Evolutionary conservation across 176 grass and related monocot genomes (phyloP).

Genomic region (Cenchrus americanus): DNA sequence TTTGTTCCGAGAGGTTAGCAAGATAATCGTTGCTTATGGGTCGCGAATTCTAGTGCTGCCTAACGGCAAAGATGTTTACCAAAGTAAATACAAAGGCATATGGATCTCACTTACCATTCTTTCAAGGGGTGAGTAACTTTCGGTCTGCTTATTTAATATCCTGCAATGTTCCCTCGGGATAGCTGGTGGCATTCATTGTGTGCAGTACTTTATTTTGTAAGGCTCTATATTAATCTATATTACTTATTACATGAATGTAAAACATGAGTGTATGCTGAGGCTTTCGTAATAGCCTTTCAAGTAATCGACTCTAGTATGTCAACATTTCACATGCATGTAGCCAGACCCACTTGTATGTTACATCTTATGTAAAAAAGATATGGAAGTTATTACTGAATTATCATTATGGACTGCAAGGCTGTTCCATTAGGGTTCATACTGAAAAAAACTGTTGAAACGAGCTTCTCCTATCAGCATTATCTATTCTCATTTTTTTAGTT

Average conservation of each 20-base stretch:
- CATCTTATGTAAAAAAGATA: neutral
- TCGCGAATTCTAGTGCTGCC: slow-evolving; percentile 90
- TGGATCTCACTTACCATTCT: slow-evolving; percentile 91
- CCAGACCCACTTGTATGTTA: neutral
- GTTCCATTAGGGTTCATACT: neutral
- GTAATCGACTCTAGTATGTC: neutral
- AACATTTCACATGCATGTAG: neutral
- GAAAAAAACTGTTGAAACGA: neutral
- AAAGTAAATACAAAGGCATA: slow-evolving; percentile 98
- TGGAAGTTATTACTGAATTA: neutral
- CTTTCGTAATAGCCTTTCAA: neutral
- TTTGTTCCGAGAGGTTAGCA: slow-evolving; percentile 98
- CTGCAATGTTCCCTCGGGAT: neutral
- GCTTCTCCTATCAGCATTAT: neutral
- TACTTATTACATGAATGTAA: neutral
- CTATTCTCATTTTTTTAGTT: neutral
- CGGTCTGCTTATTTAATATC: slow-evolving; percentile 14
- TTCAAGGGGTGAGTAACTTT: slow-evolving; percentile 77
- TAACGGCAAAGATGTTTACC: slow-evolving; percentile 78
- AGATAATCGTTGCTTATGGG: slow-evolving; percentile 94
- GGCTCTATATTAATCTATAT: neutral
- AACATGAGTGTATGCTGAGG: neutral
- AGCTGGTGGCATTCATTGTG: slow-evolving; percentile 6
- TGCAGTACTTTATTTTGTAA: neutral
- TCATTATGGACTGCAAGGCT: neutral